phyloP scores from a whole-genome alignment of 2,329 filamentous ascomycete species.

The Colletotrichum brevisporum region DNA sequence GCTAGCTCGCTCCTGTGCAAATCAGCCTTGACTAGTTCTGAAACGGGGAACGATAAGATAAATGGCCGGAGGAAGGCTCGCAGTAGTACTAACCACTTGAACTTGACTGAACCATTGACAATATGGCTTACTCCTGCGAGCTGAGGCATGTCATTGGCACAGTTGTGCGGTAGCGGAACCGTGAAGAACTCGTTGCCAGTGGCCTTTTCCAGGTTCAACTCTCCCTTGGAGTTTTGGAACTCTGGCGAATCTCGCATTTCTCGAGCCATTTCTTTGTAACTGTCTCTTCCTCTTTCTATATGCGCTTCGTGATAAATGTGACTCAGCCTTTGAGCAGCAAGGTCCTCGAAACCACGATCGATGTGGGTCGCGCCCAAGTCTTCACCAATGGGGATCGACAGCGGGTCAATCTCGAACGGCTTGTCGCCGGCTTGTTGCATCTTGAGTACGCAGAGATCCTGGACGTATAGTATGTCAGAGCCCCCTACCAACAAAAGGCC shows the following conservation, averaged over 20 bases:
- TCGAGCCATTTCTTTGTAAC: not conserved
- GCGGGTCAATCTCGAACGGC: constrained; percentile 10
- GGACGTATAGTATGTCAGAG: not conserved
- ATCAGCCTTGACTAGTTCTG: not conserved
- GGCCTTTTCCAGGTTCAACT: constrained; percentile 9
- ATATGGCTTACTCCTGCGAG: not conserved
- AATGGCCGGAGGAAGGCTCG: not conserved
- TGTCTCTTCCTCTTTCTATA: not conserved
- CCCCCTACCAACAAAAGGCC: not conserved
- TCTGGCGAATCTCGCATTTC: constrained; percentile 9
- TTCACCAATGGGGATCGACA: constrained; percentile 2
- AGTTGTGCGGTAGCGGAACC: constrained; percentile 1
- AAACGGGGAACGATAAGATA: not conserved
- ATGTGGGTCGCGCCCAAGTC: constrained; percentile 10
- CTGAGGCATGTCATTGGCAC: constrained; percentile 10
- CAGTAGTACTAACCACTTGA: not conserved
- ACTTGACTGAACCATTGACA: not conserved
- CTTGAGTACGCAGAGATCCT: constrained; percentile 3
- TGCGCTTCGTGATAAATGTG: not conserved
- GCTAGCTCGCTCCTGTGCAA: constrained; percentile 4
- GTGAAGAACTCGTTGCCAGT: constrained; percentile 6
- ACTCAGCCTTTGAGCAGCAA: not conserved
- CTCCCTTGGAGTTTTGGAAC: constrained; percentile 8
- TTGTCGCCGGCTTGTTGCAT: constrained; percentile 1
- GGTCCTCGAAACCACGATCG: constrained; percentile 8